phyloP scores from a whole-genome alignment of 2,329 filamentous ascomycete species.

The Trichoderma brevicompactum region DNA sequence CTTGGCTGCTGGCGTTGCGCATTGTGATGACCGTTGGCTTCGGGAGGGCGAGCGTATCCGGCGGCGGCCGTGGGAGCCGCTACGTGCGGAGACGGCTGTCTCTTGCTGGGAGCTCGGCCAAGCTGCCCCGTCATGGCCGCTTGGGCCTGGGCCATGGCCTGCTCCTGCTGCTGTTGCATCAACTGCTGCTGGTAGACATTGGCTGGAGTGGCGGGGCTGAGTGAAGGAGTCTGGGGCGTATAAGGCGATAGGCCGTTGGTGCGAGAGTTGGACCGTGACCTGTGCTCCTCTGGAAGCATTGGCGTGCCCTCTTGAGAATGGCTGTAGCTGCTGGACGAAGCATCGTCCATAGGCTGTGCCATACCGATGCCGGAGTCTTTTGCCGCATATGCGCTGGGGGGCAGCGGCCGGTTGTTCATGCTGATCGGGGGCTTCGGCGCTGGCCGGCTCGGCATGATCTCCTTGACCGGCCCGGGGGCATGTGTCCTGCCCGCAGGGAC shows the following conservation, averaged over 20 bases:
- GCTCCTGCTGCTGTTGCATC: conserved; percentile 83
- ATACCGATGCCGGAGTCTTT: conserved; percentile 69
- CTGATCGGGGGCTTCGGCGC: conserved; percentile 83
- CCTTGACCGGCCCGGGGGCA: conserved; percentile 50
- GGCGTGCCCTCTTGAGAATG: conserved; percentile 59
- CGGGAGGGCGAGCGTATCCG: conserved; percentile 39
- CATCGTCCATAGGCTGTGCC: conserved; percentile 62
- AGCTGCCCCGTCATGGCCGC: conserved; percentile 74
- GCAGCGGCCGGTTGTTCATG: conserved; percentile 60
- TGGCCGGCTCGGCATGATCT: conserved; percentile 75
- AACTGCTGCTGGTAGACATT: conserved; percentile 64
- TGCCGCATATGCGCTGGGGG: conserved; percentile 53
- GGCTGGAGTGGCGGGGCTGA: conserved; percentile 45
- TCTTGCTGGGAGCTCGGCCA: conserved; percentile 74
- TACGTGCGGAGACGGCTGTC: conserved; percentile 50
- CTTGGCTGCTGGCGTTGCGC: conserved; percentile 43
- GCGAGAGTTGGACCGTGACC: conserved; percentile 70
- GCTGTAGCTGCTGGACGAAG: conserved; percentile 49
- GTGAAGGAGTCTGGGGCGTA: conserved; percentile 49
- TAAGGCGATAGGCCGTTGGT: conserved; percentile 59
- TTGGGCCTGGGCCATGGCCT: conserved; percentile 78
- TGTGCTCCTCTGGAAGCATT: conserved; percentile 69
- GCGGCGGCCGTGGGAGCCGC: conserved; percentile 36
- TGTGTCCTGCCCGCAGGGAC: conserved; percentile 66
- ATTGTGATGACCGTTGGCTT: conserved; percentile 39